Base-by-base conservation (phyloP, 306 rosid species). In the Alnus glutinosa region DNA sequence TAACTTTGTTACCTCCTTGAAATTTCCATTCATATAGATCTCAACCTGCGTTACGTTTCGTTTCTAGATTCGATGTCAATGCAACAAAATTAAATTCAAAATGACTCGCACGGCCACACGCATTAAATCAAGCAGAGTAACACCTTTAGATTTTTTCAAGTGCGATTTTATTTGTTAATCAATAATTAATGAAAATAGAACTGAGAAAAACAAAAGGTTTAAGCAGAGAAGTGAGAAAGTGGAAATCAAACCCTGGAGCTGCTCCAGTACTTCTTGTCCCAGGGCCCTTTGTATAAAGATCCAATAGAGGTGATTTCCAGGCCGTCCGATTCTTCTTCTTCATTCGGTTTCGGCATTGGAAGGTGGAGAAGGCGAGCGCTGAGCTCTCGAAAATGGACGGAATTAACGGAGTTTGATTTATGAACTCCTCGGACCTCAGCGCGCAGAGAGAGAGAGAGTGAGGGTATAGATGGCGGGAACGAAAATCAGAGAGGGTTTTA, bases 201-300 rank as follows among this genome's bases (percentile, higher is more conserved):
- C 19, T 52, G 30, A 5, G 0, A 9, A 34, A 46, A 62, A n/a
- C 3, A 59, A 16, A 23, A 18, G 44, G 62, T 13, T n/a, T 7
- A 47, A 47, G 47, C 4, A 48, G 34, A 49, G 36, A 50, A 36
- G 5, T 2, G 62, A 57, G 50, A 37, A 82, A 15, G 72, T 67
- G 1, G 36, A 59, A 55, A 76, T 61, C 90, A 55, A 88, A 94
- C 98, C 97, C 98, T 89, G 76, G 97, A 89, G 79, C 89, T 88
- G 91, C 92, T 92, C 98, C 97, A 94, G 79, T 92, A 94, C 85
- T 92, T 94, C 90, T 94, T 94, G 73, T 89, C 97, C 97, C 94
- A 94, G 1, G 86, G 79, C 57, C 98, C 97, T 34, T 11, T 76
- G 87, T 92, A 89, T 78, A 94, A 84, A 28, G 97, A 88, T 61